Evolutionary conservation across 352 stramenopile species (phyloP).

Genomic region (Nothophytophthora sp.): DNA sequence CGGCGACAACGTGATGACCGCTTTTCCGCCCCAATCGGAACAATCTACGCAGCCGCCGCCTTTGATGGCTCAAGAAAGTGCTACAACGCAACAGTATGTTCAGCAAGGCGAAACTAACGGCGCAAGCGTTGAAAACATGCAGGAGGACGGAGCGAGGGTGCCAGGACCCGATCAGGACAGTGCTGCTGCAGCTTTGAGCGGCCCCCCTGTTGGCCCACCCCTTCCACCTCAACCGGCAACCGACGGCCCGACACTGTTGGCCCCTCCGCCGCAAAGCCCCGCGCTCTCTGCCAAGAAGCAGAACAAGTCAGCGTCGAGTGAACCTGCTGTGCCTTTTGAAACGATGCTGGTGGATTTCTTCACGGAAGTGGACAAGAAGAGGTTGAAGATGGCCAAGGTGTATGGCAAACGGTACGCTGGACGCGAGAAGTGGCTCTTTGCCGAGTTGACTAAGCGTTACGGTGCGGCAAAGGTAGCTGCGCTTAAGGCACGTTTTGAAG

Average conservation of each 20-base stretch:
- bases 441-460: slow-evolving; percentile 69
- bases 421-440: slow-evolving; percentile 67
- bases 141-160: too few species aligned
- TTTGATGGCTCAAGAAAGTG: too few species aligned
- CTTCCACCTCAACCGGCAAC: too few species aligned
- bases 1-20: background rate
- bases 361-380: slow-evolving; percentile 53
- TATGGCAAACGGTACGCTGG: slow-evolving; percentile 71
- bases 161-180: too few species aligned
- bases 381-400: slow-evolving; percentile 61
- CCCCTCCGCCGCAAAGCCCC: background rate
- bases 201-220: too few species aligned
- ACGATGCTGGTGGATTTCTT: slow-evolving; percentile 68
- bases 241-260: too few species aligned
- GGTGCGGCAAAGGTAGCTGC: slow-evolving; percentile 42
- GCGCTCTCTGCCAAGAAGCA: slow-evolving; percentile 3
- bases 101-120: too few species aligned
- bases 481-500: slow-evolving; percentile 35
- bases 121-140: too few species aligned
- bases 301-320: background rate
- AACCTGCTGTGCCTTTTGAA: slow-evolving; percentile 53
- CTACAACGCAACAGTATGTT: too few species aligned
- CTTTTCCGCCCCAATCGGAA: background rate
- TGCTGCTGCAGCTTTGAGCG: too few species aligned
- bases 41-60: too few species aligned